Evolutionary conservation across 345 rosid genomes (phyloP).

Genomic region (Draba incana): DNA sequence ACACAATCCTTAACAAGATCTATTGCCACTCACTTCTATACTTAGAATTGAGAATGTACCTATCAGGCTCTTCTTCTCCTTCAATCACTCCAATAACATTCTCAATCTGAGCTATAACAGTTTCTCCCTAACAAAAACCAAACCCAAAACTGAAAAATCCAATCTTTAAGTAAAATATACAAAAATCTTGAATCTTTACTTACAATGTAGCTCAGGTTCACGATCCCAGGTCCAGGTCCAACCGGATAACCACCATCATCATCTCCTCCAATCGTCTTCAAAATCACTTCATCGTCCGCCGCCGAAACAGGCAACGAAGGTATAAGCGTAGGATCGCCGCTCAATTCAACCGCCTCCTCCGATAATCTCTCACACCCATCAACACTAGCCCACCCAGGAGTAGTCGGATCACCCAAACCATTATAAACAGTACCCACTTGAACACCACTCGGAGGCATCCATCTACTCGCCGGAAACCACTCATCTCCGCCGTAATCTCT

Average conservation of each 20-base stretch:
- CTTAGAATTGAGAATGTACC: conserved; percentile 46
- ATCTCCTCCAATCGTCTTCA: conserved; percentile 57
- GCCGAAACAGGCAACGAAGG: conserved; percentile 81
- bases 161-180: neutral
- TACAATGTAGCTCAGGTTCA: conserved; percentile 67
- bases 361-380: conserved; percentile 74
- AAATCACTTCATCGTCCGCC: conserved; percentile 66
- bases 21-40: neutral
- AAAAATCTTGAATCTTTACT: neutral
- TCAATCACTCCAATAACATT: conserved; percentile 78
- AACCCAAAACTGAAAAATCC: neutral
- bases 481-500: conserved; percentile 58
- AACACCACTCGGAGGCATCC: conserved; percentile 91
- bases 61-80: conserved; percentile 83
- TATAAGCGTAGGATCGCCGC: conserved; percentile 59
- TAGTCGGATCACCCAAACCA: conserved; percentile 71
- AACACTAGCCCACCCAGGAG: conserved; percentile 85
- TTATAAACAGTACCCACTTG: conserved; percentile 75
- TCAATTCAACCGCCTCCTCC: conserved; percentile 55
- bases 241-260: conserved; percentile 55
- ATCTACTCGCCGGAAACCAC: conserved; percentile 66
- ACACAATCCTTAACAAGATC: neutral
- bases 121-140: conserved; percentile 60
- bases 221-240: conserved; percentile 81
- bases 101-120: conserved; percentile 61